Percentiles rank a stretch among this genome's conserved stretches.
These are phyloP conservation scores for Epichloe aotearoae DNA, from an alignment of 2,329 filamentous ascomycete genomes.

Conservation along the genomic window DNA sequence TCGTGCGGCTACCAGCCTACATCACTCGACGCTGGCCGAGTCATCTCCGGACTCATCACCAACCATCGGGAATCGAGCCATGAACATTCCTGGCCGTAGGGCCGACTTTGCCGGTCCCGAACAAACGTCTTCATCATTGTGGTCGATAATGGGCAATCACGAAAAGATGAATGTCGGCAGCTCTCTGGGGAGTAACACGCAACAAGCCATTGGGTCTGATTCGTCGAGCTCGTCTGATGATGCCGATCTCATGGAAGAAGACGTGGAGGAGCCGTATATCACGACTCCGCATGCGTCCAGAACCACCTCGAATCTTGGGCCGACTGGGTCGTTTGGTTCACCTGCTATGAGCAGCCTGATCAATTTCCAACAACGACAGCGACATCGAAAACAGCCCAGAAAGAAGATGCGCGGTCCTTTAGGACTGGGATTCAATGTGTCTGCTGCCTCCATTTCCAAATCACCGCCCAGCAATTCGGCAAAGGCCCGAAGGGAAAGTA, in stretches of 20 bases:
- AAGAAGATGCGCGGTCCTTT: conserved; percentile 37
- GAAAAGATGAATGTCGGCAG: conserved; percentile 64
- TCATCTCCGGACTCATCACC: conserved; percentile 86
- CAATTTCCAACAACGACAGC: conserved; percentile 69
- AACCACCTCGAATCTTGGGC: conserved; percentile 31
- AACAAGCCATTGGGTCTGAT: conserved; percentile 57
- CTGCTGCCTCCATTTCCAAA: conserved; percentile 40
- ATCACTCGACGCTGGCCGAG: conserved; percentile 88
- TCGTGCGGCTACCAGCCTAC: conserved; percentile 80
- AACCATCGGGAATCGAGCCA: conserved; percentile 55
- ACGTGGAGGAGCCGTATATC: conserved; percentile 68
- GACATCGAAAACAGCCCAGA: conserved; percentile 55
- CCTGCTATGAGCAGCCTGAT: conserved; percentile 63
- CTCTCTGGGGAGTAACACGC: conserved; percentile 55
- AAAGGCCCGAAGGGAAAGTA: conserved; percentile 64
- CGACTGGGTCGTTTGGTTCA: conserved; percentile 48
- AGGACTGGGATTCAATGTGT: conserved; percentile 36
- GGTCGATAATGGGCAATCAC: conserved; percentile 56
- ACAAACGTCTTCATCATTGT: conserved; percentile 58
- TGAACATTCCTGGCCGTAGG: conserved; percentile 46
- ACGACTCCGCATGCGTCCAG: conserved; percentile 70
- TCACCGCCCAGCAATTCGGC: conserved; percentile 52
- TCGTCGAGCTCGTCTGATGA: conserved; percentile 63
- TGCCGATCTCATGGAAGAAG: conserved; percentile 57
- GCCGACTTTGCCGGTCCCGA: conserved; percentile 37